These are phyloP conservation scores for Leccinellum albellum DNA, from an alignment of 768 basidiomycete genomes.

Conservation along the genomic window DNA sequence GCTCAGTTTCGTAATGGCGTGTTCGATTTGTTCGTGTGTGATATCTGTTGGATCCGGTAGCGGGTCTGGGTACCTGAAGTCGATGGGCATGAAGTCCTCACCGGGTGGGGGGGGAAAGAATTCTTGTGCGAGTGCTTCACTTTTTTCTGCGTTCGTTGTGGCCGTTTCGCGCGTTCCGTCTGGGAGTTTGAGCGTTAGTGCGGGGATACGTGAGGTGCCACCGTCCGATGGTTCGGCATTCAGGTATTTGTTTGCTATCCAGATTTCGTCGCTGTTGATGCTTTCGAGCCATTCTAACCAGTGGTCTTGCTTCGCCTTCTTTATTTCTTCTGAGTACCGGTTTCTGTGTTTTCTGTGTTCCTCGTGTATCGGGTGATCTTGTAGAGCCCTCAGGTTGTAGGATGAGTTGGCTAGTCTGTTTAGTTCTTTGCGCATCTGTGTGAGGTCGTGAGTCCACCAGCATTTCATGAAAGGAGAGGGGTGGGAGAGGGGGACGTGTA, in stretches of 20 bases:
- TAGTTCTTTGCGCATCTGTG: neutral
- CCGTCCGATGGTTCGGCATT: neutral
- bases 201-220: neutral
- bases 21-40: neutral
- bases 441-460: neutral
- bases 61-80: neutral
- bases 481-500: neutral
- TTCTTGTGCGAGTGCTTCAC: neutral
- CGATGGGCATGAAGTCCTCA: neutral
- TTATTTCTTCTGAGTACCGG: neutral
- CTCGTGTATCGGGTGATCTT: neutral
- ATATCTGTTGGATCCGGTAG: neutral
- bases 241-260: conserved; percentile 7
- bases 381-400: no score
- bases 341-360: neutral
- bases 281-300: conserved; percentile 11
- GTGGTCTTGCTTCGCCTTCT: neutral
- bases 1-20: neutral
- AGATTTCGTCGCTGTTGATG: neutral
- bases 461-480: neutral
- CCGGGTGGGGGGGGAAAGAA: no score
- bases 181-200: conserved; percentile 1
- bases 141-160: neutral
- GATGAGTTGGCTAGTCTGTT: neutral
- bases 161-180: neutral